Evolutionary conservation across 345 rosid genomes (phyloP), one percentile per base, ranked within the genome.

Genomic region (Passiflora organensis): DNA sequence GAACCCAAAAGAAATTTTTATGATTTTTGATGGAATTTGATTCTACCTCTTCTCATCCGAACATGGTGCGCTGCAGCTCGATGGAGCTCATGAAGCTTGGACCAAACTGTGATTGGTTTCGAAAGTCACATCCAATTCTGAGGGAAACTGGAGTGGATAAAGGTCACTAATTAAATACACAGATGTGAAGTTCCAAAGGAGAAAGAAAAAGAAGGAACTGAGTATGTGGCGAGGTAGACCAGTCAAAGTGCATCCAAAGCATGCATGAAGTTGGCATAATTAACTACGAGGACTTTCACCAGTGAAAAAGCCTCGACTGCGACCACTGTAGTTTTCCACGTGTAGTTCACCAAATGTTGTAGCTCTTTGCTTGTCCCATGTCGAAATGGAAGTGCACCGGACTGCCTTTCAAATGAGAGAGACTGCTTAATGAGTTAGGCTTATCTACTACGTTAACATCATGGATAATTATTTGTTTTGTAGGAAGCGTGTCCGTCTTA

Each of bases 261-360:
- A 39, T 36, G 73, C 5, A 57, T 48, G 48, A 15, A 15, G 18
- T 39, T 53, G 72, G 56, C 64, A 46, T 51, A 41, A n/a, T n/a
- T n/a, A n/a, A 44, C 51, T 32, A 64, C 65, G 59, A 2, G 45
- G 53, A 25, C 53, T 68, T 68, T 63, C 64, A 65, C n/a, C 32
- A 6, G 45, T 21, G 60, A n/a, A n/a, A 69, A 70, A 58, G 78
- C 66, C 74, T 63, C 53, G 87, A 84, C 44, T 47, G 63, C 22
- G 84, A 82, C 76, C 51, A 52, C 37, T 23, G 75, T 74, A 64
- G 72, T 76, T 84, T 82, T 85, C 86, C 86, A 82, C 89, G 86
- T 85, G 86, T 65, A 74, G 82, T 64, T 82, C 82, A 80, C 86
- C 89, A 76, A 85, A 76, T 77, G 68, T 60, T 62, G 39, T 15